A percentile compares a stretch with the other conserved stretches of the same genome.
phyloP scores from a whole-genome alignment of 192 early-diverging fungal genomes.

The Diversispora eburnea region DNA sequence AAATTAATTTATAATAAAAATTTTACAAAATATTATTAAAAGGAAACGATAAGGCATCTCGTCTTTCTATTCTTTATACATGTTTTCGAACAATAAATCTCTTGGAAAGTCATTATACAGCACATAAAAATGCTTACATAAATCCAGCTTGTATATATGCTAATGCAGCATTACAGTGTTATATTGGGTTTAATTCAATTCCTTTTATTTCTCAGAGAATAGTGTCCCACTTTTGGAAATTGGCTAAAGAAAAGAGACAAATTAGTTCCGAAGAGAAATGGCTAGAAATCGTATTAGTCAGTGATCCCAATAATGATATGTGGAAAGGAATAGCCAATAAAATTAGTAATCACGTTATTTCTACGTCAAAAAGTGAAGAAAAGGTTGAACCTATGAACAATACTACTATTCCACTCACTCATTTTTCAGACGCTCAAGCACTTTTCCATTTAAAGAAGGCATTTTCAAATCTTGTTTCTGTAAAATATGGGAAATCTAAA shows the following conservation, averaged over 20 bases:
- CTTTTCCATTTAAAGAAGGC: slow-evolving; percentile 19
- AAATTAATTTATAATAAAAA: not conserved
- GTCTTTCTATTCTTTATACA: slow-evolving; percentile 24
- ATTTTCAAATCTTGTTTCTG: slow-evolving; percentile 19
- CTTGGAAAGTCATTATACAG: slow-evolving; percentile 4
- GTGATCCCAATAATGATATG: slow-evolving; percentile 2
- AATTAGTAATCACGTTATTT: slow-evolving; percentile 2
- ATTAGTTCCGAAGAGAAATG: slow-evolving; percentile 16
- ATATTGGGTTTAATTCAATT: slow-evolving; percentile 22
- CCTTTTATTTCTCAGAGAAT: slow-evolving; percentile 13
- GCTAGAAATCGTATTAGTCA: slow-evolving; percentile 12
- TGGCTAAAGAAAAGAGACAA: slow-evolving; percentile 6
- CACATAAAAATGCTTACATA: not conserved
- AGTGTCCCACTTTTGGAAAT: slow-evolving; percentile 17
- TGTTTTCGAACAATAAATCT: slow-evolving; percentile 23
- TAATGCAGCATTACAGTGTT: slow-evolving; percentile 22
- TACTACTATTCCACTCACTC: slow-evolving; percentile 17
- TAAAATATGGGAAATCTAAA: slow-evolving; percentile 10
- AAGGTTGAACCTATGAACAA: not conserved
- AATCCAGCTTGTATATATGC: slow-evolving; percentile 26
- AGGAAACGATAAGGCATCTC: slow-evolving; percentile 25
- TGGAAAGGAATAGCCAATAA: slow-evolving; percentile 17
- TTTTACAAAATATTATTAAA: not conserved
- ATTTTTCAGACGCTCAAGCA: slow-evolving; percentile 12
- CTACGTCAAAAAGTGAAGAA: not conserved